Base-by-base conservation (phyloP, 352 stramenopile species). In the Saprolegnia parasitica region DNA sequence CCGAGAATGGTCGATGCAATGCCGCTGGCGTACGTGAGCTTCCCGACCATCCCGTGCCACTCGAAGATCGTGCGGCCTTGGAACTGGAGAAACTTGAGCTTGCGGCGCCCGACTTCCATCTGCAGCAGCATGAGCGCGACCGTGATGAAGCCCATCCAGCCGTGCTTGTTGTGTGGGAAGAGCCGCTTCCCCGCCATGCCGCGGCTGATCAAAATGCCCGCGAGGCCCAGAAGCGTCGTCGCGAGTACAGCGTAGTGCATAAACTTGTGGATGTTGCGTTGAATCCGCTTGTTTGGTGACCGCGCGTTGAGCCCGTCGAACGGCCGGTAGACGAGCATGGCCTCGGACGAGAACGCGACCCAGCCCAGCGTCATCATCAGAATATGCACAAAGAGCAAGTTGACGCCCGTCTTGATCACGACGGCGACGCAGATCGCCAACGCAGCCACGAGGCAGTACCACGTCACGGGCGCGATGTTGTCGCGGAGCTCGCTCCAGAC, bases 181-280 rank as follows among this genome's bases (percentile, higher is more conserved):
- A 70, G n/a, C n/a, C 63, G 47, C 54, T 70, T 70, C 8, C 63
- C 63, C 21, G 13, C 10, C n/a, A 24, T 61, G 20, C 29, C 46
- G n/a, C 63, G 63, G 50, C 55, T 52, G 63, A 70, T 35, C 29
- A 58, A 29, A 37, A 70, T 70, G 39, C 35, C 63, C 6, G 37
- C 47, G 50, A 70, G 54, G 23, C 63, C 63, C n/a, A 70, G 21
- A 21, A 70, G 23, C 18, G 47, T 70, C 13, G n/a, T 55, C 8
- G 15, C 32, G 23, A 45, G 45, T 4, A 39, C 46, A 24, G 21
- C 29, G 24, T 70, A 52, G 39, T 55, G 54, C 47, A 70, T 70
- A 21, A 70, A 11, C 46, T 61, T 58, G 54, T 70, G 63, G 39
- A 70, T 70, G 39, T 70, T 70, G 49, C 63, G 49, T 24, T 70